Evolutionary conservation across 2,329 filamentous ascomycete species (phyloP).

Genomic region (Botrytis paeoniae): DNA sequence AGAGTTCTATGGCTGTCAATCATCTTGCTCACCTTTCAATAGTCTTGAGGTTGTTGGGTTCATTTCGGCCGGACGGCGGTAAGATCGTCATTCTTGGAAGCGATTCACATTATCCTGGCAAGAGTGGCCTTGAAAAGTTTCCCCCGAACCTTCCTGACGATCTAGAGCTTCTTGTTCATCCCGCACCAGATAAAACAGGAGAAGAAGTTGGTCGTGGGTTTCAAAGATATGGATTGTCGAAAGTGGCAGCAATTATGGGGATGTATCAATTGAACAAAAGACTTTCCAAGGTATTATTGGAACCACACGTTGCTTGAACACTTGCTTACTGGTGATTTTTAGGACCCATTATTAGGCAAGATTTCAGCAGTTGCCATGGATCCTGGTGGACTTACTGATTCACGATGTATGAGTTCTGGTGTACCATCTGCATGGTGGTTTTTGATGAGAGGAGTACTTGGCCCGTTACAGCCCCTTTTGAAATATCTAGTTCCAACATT

Average conservation of each 20-base stretch:
- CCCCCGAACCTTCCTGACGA: background rate
- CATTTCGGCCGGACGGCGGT: constrained; percentile 25
- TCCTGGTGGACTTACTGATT: background rate
- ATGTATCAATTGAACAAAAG: constrained; percentile 4
- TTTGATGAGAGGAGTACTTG: constrained; percentile 1
- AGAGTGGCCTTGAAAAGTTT: background rate
- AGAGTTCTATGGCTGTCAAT: constrained; percentile 42
- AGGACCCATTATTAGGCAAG: background rate
- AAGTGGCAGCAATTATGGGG: background rate
- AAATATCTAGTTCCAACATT: background rate
- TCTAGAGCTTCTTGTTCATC: background rate
- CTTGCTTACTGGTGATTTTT: background rate
- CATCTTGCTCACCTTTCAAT: constrained; percentile 42
- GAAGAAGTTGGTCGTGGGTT: constrained; percentile 2
- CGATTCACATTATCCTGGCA: background rate
- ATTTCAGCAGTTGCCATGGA: background rate
- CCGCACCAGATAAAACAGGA: background rate
- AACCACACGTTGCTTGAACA: too few relatives aligned
- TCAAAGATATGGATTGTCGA: constrained; percentile 6
- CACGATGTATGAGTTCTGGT: background rate
- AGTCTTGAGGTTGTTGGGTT: constrained; percentile 40
- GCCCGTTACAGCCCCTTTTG: background rate
- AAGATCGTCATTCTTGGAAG: constrained; percentile 35
- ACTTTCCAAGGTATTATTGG: background rate
- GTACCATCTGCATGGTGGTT: background rate